Conservation (phyloP, 108 stramenopile species). For the Conticribra weissflogii region DNA sequence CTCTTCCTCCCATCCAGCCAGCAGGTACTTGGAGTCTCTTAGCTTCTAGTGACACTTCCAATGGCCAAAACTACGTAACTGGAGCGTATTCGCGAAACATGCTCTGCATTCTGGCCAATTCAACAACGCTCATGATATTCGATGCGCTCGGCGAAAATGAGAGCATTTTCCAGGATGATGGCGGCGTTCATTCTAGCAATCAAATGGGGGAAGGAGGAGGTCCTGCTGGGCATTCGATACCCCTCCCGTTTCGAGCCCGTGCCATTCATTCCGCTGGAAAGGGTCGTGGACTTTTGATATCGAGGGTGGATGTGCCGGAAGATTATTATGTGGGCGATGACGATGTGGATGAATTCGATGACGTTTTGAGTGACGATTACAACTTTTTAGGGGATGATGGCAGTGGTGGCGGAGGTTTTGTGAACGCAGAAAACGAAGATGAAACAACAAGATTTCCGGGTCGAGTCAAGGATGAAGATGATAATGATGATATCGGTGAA, state of each 20-base stretch:
- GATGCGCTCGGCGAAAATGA: slow-evolving; percentile 55
- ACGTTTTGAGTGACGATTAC: background rate
- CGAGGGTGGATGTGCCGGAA: slow-evolving; percentile 16
- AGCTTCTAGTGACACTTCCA: no score
- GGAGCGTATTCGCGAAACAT: slow-evolving; percentile 46
- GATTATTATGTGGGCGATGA: slow-evolving; percentile 5
- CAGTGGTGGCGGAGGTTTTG: no score
- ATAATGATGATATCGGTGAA: background rate
- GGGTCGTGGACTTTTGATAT: slow-evolving; percentile 50
- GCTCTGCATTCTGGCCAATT: slow-evolving; percentile 69
- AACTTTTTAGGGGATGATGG: background rate
- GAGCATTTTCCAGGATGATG: slow-evolving; percentile 20
- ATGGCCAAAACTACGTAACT: no score
- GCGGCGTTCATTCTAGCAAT: slow-evolving; percentile 1
- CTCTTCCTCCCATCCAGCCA: no score
- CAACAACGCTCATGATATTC: slow-evolving; percentile 60
- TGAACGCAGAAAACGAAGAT: no score
- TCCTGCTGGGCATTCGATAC: slow-evolving; percentile 64
- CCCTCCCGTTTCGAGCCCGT: slow-evolving; percentile 73
- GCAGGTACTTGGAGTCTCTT: no score
- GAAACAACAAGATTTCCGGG: background rate
- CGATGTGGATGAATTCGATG: background rate
- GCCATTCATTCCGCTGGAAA: slow-evolving; percentile 51
- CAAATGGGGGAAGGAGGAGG: slow-evolving; percentile 31
- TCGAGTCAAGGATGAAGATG: slow-evolving; percentile 5